Evolutionary conservation across 805 yeast genomes (phyloP), one percentile per base, ranked within the genome.

Genomic region (Isabelozyma pseudorhagii): DNA sequence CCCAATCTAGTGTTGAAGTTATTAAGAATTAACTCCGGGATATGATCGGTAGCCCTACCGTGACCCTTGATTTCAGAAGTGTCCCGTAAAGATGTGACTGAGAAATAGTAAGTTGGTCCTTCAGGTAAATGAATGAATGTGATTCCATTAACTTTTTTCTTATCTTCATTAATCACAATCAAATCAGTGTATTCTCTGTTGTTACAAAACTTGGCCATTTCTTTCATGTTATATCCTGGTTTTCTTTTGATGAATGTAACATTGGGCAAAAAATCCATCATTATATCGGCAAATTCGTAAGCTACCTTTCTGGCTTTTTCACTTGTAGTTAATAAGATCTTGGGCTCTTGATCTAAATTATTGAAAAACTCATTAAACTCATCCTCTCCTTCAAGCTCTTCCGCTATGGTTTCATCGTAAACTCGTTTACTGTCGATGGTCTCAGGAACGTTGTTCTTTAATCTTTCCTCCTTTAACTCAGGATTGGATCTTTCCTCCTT

Each of bases 101-200:
- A 85, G 62, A 94, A 94, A 70, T 93, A 92, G 64, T 90, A 90
- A 0, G 97, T 87, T 38, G 99, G 99, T 0, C 99, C 99, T 43
- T 80, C 88, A 8, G 99, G 99, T 51, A 94, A 77, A 71, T 94
- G 97, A 50, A 94, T 86, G 62, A 94, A 88, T 0, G 98, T 90
- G 50, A 94, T 71, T 1, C 99, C 99, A 47, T 88, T 92, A 38
- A 94, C 96, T 54, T 79, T 80, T 68, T 93, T 94, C 69, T 92
- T 92, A 70, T 90, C 97, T 69, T 94, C 99, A 66, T 94, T 94
- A 52, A 94, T 82, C 45, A 94, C 91, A 29, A 94, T 74, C 60
- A 94, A 72, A 63, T 92, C 96, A 0, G 97, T 92, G 70, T 80
- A 94, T 17, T 85, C 93, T 63, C 98, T 75, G 62, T 87, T 89